A percentile compares a stretch with the other conserved stretches of the same genome.
Evolutionary conservation across 306 rosid genomes (phyloP).

Genomic region (Vigna reflexopilosa): DNA sequence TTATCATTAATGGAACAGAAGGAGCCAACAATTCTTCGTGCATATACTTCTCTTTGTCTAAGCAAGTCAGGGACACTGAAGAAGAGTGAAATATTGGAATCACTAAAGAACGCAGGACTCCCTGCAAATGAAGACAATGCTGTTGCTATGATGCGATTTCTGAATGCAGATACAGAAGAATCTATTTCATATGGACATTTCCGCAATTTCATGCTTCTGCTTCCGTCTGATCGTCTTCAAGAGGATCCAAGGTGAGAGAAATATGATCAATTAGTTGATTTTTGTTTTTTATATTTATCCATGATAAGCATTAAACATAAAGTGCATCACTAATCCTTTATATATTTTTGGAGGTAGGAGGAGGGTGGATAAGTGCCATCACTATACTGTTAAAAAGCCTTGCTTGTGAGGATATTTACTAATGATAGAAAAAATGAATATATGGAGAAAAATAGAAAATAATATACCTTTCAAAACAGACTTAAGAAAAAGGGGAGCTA

Average conservation of each 20-base stretch:
- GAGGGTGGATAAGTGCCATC: background rate
- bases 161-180: constrained; percentile 90
- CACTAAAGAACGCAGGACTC: constrained; percentile 90
- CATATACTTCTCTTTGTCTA: constrained; percentile 94
- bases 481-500: background rate
- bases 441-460: background rate
- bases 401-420: background rate
- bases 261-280: constrained; percentile 40
- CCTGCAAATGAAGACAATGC: constrained; percentile 99
- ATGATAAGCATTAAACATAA: background rate
- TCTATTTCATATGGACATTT: constrained; percentile 98
- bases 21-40: constrained; percentile 99
- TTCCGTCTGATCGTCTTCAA: constrained; percentile 96
- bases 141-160: constrained; percentile 97
- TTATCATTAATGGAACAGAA: constrained; percentile 95
- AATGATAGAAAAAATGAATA: background rate
- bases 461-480: background rate
- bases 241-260: constrained; percentile 94
- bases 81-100: constrained; percentile 91
- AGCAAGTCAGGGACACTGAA: constrained; percentile 98
- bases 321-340: background rate
- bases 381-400: background rate
- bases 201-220: constrained; percentile 96
- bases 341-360: background rate
- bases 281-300: background rate